Percentiles rank a stretch among this genome's conserved stretches.
Conservation (phyloP, 1,284 basidiomycete genomes). For the Phellinidium pouzarii region DNA sequence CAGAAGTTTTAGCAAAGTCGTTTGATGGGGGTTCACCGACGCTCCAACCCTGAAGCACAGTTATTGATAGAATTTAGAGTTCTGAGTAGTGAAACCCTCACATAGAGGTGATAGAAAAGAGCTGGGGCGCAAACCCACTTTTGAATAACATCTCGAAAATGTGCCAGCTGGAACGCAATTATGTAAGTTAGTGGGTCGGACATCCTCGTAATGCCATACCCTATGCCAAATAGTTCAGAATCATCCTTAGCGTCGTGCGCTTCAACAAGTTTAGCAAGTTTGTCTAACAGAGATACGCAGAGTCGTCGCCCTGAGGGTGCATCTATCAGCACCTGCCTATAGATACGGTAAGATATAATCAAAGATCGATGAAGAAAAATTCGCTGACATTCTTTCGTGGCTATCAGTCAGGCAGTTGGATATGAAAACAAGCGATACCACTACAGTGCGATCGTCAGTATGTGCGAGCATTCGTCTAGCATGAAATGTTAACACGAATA, state of each 20-base stretch:
- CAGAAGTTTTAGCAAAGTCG: slow-evolving; percentile 75
- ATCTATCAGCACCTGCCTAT: slow-evolving; percentile 44
- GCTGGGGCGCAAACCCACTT: slow-evolving; percentile 26
- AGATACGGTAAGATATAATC: slow-evolving; percentile 11
- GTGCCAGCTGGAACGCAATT: slow-evolving; percentile 31
- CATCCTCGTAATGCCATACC: slow-evolving; percentile 36
- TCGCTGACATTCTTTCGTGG: slow-evolving; percentile 48
- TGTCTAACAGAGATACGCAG: slow-evolving; percentile 56
- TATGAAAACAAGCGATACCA: slow-evolving; percentile 64
- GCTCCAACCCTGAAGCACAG: slow-evolving; percentile 58
- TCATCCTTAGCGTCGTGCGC: slow-evolving; percentile 53
- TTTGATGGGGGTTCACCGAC: slow-evolving; percentile 77
- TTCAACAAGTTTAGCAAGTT: slow-evolving; percentile 60
- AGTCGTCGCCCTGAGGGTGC: slow-evolving; percentile 52
- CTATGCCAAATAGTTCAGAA: slow-evolving; percentile 66
- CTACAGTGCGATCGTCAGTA: slow-evolving; percentile 53
- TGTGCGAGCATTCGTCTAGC: slow-evolving; percentile 67
- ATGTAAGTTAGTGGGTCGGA: slow-evolving; percentile 8
- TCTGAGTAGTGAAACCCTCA: slow-evolving; percentile 25
- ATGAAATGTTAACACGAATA: neutral
- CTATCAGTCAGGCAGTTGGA: slow-evolving; percentile 62
- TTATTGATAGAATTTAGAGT: slow-evolving; percentile 50
- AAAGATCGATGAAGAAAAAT: neutral
- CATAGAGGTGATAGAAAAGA: slow-evolving; percentile 33
- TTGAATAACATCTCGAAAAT: slow-evolving; percentile 36